Percentiles rank a stretch among this genome's conserved stretches.
Evolutionary conservation across 2,329 filamentous ascomycete species (phyloP).

Genomic region (Monosporascus sp.): DNA sequence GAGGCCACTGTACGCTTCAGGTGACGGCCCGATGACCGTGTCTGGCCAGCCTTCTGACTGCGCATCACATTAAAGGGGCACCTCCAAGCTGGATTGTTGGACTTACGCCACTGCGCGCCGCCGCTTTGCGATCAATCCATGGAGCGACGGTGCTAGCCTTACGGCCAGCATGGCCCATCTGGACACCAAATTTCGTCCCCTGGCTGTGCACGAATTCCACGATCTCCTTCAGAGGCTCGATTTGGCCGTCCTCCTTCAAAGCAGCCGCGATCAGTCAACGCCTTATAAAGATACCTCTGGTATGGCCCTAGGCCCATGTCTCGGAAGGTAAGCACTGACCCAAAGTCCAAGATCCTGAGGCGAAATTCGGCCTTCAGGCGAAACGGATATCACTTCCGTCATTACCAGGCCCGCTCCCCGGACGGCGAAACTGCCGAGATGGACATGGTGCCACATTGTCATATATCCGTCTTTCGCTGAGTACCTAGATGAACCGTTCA

Average conservation of each 20-base stretch:
- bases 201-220: slow-evolving; percentile 25
- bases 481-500: slow-evolving; percentile 19
- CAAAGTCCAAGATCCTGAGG: slow-evolving; percentile 29
- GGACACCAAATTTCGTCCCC: slow-evolving; percentile 23
- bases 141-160: slow-evolving; percentile 22
- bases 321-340: background rate
- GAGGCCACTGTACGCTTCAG: slow-evolving; percentile 20
- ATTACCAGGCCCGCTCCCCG: slow-evolving; percentile 29
- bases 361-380: slow-evolving; percentile 28
- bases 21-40: slow-evolving; percentile 20
- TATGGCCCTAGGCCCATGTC: background rate
- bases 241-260: slow-evolving; percentile 26
- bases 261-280: slow-evolving; percentile 3
- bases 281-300: no score
- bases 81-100: background rate
- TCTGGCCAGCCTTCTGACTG: slow-evolving; percentile 25
- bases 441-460: slow-evolving; percentile 38
- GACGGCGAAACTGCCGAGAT: slow-evolving; percentile 31
- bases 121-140: slow-evolving; percentile 16
- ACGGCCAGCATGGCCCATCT: slow-evolving; percentile 25
- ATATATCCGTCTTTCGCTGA: slow-evolving; percentile 35
- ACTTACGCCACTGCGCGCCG: slow-evolving; percentile 11
- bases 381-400: slow-evolving; percentile 26
- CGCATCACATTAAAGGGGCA: background rate
- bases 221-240: slow-evolving; percentile 24